These are phyloP conservation scores for Apiospora phragmitis DNA, from an alignment of 2,329 filamentous ascomycete species.

Conservation along the genomic window DNA sequence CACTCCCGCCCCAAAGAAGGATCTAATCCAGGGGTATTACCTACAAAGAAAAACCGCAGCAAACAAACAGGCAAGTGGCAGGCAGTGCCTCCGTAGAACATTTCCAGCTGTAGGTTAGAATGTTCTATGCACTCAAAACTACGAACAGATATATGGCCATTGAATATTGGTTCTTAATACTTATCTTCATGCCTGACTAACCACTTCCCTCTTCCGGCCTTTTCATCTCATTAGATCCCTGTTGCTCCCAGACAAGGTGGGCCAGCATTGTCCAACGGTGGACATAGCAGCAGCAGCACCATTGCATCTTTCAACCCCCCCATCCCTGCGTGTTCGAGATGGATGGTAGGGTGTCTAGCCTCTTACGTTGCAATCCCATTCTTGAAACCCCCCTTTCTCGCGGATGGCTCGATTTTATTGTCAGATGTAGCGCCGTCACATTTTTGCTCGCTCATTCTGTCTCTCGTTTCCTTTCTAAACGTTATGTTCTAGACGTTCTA, in stretches of 20 bases:
- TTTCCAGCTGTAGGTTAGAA: neutral
- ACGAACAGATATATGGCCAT: neutral
- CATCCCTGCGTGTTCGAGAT: constrained; percentile 7
- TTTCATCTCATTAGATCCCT: neutral
- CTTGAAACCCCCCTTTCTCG: neutral
- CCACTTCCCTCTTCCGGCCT: neutral
- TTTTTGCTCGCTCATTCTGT: neutral
- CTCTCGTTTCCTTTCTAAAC: neutral
- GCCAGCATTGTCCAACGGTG: neutral
- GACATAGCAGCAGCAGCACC: neutral
- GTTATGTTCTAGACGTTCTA: neutral
- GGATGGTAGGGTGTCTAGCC: constrained; percentile 1
- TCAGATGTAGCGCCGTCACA: neutral
- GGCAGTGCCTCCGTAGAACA: no score
- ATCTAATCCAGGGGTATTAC: neutral
- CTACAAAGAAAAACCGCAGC: neutral
- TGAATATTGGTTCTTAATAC: neutral
- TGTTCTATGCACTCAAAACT: neutral
- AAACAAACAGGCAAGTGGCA: neutral
- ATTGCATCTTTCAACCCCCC: neutral
- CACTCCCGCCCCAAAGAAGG: neutral
- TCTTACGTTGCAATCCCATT: constrained; percentile 3
- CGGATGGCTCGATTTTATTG: neutral
- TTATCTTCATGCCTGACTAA: neutral
- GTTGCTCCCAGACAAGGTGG: constrained; percentile 2